Evolutionary conservation across 257 asterid genomes (phyloP).

Genomic region (Petunia secreta): DNA sequence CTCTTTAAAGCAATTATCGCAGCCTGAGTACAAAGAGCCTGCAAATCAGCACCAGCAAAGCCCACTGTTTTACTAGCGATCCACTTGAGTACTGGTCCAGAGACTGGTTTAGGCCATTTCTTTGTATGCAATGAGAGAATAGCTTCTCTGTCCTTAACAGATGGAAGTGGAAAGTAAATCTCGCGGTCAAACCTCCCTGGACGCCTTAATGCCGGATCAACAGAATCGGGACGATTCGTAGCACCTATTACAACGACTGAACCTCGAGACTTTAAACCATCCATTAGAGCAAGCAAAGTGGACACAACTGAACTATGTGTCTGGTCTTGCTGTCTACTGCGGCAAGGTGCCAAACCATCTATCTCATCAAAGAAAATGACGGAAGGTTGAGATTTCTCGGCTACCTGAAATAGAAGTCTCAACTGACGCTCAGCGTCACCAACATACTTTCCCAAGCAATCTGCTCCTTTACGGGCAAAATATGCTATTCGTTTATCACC

Average conservation of each 20-base stretch:
- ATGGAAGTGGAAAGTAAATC: slow-evolving; percentile 93
- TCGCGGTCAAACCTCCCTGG: slow-evolving; percentile 99
- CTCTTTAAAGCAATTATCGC: slow-evolving; percentile 81
- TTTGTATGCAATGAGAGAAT: slow-evolving; percentile 87
- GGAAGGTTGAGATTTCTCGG: slow-evolving; percentile 99
- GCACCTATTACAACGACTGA: slow-evolving; percentile 98
- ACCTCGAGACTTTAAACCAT: slow-evolving; percentile 96
- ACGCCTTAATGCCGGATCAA: slow-evolving; percentile 97
- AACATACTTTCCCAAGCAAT: slow-evolving; percentile 97
- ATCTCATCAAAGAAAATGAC: slow-evolving; percentile 97
- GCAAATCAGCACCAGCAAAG: slow-evolving; percentile 98
- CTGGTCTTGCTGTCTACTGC: slow-evolving; percentile 91
- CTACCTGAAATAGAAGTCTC: slow-evolving; percentile 93
- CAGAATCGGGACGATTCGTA: slow-evolving; percentile 97
- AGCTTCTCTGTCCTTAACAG: slow-evolving; percentile 85
- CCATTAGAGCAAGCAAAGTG: slow-evolving; percentile 97
- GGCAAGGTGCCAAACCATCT: slow-evolving; percentile 99
- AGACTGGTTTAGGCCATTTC: slow-evolving; percentile 89
- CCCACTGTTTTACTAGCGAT: slow-evolving; percentile 87
- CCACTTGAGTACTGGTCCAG: slow-evolving; percentile 84
- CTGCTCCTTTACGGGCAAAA: slow-evolving; percentile 99
- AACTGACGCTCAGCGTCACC: slow-evolving; percentile 99
- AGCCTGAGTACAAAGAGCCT: slow-evolving; percentile 98
- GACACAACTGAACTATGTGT: slow-evolving; percentile 99
- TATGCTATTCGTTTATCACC: slow-evolving; percentile 96